Evolutionary conservation across 306 rosid genomes (phyloP).

Genomic region (Adenanthera pavonina): DNA sequence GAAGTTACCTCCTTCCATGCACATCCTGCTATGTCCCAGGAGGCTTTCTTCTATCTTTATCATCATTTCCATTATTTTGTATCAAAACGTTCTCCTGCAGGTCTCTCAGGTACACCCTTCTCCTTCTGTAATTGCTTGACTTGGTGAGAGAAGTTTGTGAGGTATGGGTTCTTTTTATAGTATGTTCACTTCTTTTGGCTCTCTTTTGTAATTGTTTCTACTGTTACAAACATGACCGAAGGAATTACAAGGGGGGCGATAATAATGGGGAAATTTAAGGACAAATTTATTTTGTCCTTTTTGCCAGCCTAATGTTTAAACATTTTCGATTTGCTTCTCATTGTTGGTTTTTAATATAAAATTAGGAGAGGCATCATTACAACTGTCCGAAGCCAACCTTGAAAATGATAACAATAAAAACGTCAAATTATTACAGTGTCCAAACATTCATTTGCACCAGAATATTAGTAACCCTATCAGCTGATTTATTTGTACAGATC

Average conservation of each 20-base stretch:
- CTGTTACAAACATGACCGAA: conserved; percentile 26
- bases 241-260: conserved; percentile 47
- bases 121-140: conserved; percentile 23
- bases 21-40: conserved; percentile 31
- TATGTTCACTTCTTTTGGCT: conserved; percentile 43
- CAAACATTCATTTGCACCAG: background rate
- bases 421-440: background rate
- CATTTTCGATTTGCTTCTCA: conserved; percentile 10
- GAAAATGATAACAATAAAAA: background rate
- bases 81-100: background rate
- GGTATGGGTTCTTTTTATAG: conserved; percentile 32
- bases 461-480: background rate
- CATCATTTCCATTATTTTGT: conserved; percentile 45
- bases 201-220: conserved; percentile 44
- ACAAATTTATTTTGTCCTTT: conserved; percentile 39
- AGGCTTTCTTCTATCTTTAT: conserved; percentile 55
- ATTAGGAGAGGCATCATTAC: background rate
- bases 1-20: conserved; percentile 37
- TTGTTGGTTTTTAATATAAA: background rate
- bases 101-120: background rate
- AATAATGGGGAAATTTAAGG: conserved; percentile 26
- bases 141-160: background rate
- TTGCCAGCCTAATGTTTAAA: conserved; percentile 37
- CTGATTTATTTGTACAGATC: background rate
- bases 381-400: background rate